phyloP scores from a whole-genome alignment of 306 rosid species.

The Prunus campanulata region DNA sequence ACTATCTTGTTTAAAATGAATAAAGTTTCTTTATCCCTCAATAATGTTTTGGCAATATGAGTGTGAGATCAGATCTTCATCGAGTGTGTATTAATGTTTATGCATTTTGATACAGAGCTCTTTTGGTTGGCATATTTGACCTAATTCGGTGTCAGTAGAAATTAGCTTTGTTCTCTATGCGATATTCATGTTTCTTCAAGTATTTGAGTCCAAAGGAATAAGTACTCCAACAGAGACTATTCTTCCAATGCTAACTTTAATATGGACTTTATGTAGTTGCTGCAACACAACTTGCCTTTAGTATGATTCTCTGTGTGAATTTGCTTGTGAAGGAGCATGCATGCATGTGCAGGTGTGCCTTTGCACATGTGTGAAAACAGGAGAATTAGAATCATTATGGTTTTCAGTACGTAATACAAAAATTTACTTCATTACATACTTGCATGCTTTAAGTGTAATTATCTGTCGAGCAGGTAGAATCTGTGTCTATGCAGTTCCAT shows the following conservation, averaged over 20 bases:
- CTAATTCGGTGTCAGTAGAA: neutral
- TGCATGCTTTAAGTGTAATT: neutral
- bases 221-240: neutral
- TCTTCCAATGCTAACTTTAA: neutral
- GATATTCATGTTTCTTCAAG: neutral
- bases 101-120: neutral
- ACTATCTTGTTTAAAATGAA: constrained; percentile 27
- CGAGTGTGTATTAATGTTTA: neutral
- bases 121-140: neutral
- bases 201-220: neutral
- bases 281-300: neutral
- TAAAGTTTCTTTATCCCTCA: constrained; percentile 1
- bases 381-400: neutral
- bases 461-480: neutral
- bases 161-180: neutral
- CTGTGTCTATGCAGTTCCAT: neutral
- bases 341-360: neutral
- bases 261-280: too few species aligned
- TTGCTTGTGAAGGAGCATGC: neutral
- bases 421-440: neutral
- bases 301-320: neutral
- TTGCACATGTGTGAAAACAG: neutral
- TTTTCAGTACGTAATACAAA: neutral
- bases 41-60: neutral
- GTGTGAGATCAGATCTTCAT: neutral